Conservation (phyloP, 106 monocot species). For the Acorus calamus region DNA sequence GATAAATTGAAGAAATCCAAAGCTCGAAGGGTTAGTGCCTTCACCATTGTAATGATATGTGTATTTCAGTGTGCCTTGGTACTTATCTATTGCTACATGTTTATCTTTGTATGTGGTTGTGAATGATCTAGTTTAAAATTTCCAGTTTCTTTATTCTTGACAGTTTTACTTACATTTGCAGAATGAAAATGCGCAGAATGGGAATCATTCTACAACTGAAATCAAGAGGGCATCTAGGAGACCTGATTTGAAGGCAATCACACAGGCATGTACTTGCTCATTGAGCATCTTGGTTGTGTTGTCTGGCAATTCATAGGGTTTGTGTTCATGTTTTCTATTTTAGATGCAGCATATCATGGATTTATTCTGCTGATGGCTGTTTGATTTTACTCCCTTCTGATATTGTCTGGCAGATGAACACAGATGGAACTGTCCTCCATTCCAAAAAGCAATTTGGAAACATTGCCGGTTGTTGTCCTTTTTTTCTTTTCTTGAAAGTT, state of each 20-base stretch:
- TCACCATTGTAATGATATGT: too few relatives aligned
- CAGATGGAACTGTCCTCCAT: constrained; percentile 17
- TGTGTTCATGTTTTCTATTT: too few relatives aligned
- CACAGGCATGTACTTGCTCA: constrained; percentile 14
- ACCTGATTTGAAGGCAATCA: constrained; percentile 58
- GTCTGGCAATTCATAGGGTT: too few relatives aligned
- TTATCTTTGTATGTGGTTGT: background rate
- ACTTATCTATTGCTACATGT: background rate
- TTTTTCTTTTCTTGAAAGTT: background rate
- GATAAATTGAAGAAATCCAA: constrained; percentile 1
- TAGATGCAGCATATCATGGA: too few relatives aligned
- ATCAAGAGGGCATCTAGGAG: constrained; percentile 20
- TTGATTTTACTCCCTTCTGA: background rate
- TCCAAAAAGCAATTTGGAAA: constrained; percentile 43
- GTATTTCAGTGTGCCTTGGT: too few relatives aligned
- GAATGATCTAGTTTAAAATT: background rate
- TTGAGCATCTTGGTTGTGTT: background rate
- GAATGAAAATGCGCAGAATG: background rate
- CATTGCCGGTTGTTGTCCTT: constrained; percentile 39
- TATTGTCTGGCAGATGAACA: constrained; percentile 25
- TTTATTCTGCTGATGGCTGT: background rate
- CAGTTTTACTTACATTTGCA: background rate
- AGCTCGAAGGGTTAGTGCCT: background rate
- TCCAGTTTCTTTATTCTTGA: background rate
- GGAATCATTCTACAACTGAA: constrained; percentile 8